Evolutionary conservation across 345 rosid genomes (phyloP).

Genomic region (Balakata baccata): DNA sequence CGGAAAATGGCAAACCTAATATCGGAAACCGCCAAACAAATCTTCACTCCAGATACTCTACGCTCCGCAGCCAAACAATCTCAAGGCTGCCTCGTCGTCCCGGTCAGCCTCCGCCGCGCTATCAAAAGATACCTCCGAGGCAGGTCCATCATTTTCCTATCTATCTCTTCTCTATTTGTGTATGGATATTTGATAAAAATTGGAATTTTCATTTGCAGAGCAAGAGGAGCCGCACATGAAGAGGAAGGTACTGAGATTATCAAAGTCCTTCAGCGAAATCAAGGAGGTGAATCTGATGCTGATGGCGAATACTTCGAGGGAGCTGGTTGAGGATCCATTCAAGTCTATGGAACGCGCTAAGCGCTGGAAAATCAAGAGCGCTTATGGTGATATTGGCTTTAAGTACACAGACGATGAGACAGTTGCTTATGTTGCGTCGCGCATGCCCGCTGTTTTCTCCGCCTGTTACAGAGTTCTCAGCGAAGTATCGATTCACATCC

Average conservation of each 20-base stretch:
- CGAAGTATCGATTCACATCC: slow-evolving; percentile 42
- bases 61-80: too few relatives aligned
- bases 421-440: slow-evolving; percentile 83
- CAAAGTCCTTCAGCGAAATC: slow-evolving; percentile 62
- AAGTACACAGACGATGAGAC: slow-evolving; percentile 75
- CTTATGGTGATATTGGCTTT: slow-evolving; percentile 82
- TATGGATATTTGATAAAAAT: neutral
- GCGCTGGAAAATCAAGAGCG: slow-evolving; percentile 84
- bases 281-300: slow-evolving; percentile 61
- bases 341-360: slow-evolving; percentile 68
- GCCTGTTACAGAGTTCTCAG: slow-evolving; percentile 72
- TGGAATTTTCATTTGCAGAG: slow-evolving; percentile 35
- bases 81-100: too few relatives aligned
- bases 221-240: slow-evolving; percentile 74
- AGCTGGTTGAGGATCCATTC: slow-evolving; percentile 69
- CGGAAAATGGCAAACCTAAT: too few relatives aligned
- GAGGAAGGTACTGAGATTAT: slow-evolving; percentile 71
- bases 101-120: slow-evolving; percentile 35
- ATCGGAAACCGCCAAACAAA: too few relatives aligned
- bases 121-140: slow-evolving; percentile 80
- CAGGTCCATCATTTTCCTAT: neutral
- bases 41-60: too few relatives aligned
- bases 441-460: slow-evolving; percentile 95
- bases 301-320: slow-evolving; percentile 51
- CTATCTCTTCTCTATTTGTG: neutral